Percentiles rank a stretch among this genome's conserved stretches.
phyloP scores from a whole-genome alignment of 306 rosid genomes.

The Clitoria ternatea region DNA sequence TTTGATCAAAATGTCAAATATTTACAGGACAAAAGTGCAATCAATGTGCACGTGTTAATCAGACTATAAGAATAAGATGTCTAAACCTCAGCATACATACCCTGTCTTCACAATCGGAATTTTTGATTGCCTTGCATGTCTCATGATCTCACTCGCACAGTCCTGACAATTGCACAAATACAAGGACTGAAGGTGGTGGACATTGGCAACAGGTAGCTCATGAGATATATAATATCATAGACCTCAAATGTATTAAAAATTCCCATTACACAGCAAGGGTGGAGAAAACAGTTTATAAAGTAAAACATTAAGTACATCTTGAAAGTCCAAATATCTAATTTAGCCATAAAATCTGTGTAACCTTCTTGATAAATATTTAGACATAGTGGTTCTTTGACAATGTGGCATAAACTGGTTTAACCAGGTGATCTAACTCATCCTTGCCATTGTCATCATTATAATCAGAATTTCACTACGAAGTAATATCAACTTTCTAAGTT shows the following conservation, averaged over 20 bases:
- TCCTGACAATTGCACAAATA: constrained; percentile 47
- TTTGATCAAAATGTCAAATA: neutral
- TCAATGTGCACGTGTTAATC: constrained; percentile 6
- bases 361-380: neutral
- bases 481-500: neutral
- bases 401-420: neutral
- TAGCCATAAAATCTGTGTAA: neutral
- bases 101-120: constrained; percentile 82
- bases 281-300: neutral
- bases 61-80: neutral
- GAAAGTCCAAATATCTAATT: neutral
- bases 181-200: constrained; percentile 16
- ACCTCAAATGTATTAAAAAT: neutral
- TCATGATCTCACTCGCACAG: constrained; percentile 72
- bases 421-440: neutral
- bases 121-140: constrained; percentile 63
- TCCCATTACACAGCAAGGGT: neutral
- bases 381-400: neutral
- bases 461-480: neutral
- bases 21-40: neutral
- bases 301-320: neutral
- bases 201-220: neutral
- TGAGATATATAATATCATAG: neutral
- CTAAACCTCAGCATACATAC: constrained; percentile 41
- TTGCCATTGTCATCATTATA: neutral